Percentiles rank a stretch among this genome's conserved stretches.
Conservation (phyloP, 2,329 filamentous ascomycete genomes). For the Oidium heveae region DNA sequence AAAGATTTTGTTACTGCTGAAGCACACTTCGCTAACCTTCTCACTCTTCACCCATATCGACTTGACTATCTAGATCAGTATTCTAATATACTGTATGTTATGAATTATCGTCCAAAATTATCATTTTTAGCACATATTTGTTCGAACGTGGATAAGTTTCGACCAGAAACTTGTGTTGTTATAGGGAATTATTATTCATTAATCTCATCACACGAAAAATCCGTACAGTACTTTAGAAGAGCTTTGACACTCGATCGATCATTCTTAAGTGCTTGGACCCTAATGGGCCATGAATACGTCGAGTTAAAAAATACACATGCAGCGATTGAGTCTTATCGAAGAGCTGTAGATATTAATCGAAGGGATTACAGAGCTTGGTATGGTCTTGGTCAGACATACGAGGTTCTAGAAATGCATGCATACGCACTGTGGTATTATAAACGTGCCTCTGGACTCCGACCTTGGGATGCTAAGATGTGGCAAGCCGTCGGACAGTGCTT, state of each 20-base stretch:
- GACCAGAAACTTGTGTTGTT: conserved; percentile 88
- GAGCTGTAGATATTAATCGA: conserved; percentile 84
- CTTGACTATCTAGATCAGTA: conserved; percentile 87
- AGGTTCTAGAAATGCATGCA: conserved; percentile 92
- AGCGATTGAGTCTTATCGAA: conserved; percentile 86
- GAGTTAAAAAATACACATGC: conserved; percentile 97
- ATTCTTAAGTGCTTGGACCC: conserved; percentile 85
- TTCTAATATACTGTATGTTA: conserved; percentile 90
- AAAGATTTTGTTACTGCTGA: conserved; percentile 51
- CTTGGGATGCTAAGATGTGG: conserved; percentile 98
- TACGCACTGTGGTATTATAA: conserved; percentile 98
- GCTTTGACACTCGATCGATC: conserved; percentile 73
- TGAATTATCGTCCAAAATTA: conserved; percentile 66
- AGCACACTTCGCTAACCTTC: conserved; percentile 47
- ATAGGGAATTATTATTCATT: conserved; percentile 94
- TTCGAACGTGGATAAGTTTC: conserved; percentile 79
- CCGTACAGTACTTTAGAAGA: conserved; percentile 89
- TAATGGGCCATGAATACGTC: conserved; percentile 98
- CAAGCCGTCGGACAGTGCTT: conserved; percentile 82
- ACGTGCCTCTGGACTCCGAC: conserved; percentile 72
- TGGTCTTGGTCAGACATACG: conserved; percentile 85
- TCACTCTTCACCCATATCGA: conserved; percentile 48
- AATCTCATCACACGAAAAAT: conserved; percentile 87
- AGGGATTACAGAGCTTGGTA: conserved; percentile 98
- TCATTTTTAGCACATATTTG: conserved; percentile 83